Base-by-base conservation (phyloP, 257 asterid species). In the Solanum tarijense region DNA sequence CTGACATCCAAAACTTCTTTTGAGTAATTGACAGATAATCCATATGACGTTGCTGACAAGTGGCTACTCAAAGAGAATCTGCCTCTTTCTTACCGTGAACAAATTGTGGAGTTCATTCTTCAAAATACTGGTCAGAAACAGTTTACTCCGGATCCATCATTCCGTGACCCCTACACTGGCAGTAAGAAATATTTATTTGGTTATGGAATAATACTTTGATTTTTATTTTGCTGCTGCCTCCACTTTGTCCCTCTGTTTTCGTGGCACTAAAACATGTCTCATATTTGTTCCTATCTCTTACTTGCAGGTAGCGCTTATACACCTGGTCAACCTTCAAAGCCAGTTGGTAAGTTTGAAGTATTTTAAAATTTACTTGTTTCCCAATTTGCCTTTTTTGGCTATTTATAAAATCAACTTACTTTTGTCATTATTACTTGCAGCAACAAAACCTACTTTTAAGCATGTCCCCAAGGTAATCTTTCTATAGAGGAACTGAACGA, bases 121-220 rank as follows among this genome's bases (percentile, higher is more conserved):
- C 98, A 96, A 91, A 95, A 95, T 90, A 86, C 95, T 69, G 98
- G 98, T 87, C 99, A 97, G 90, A 93, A 78, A 71, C 93, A 95
- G 93, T 93, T 94, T 87, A 91, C 94, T 88, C 95, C 96, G 21
- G 95, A 96, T 90, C 94, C 98, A 89, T 89, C 93, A 88, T 97
- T 91, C 88, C 93, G 94, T 69, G 99, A 97, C 88, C 99, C 99
- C 86, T 97, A 89, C 90, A 97, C 99, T 87, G 99, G 99, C 88
- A 92, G 99, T 96, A 91, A 95, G 98, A 74, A 87, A 85, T 48
- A 48, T 83, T 85, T 84, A 48, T 48, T 83, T 82, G 69, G 86
- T 31, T 82, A 48, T 82, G 86, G 31, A 16, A 16, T 48, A 48
- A 18, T 86, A 21, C 58, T 72, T 21, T 14, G 4, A 18, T 85